These are phyloP conservation scores for Pestalotiopsis sp. DNA, from an alignment of 2,329 filamentous ascomycete species.

Conservation along the genomic window DNA sequence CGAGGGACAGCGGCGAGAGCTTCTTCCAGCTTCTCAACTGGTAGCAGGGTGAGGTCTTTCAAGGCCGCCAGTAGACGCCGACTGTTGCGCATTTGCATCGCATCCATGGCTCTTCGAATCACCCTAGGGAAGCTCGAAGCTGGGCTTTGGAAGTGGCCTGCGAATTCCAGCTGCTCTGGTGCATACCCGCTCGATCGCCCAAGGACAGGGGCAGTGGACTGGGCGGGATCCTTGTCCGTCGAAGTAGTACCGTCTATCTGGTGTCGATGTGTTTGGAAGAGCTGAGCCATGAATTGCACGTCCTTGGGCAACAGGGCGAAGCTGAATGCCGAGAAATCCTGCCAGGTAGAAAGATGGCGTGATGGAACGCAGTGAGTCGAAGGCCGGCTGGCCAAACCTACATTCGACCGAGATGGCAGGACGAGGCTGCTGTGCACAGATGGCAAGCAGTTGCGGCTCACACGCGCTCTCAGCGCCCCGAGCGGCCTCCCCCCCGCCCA, in stretches of 20 bases:
- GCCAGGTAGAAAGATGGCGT: background rate
- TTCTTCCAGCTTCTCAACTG: constrained; percentile 25
- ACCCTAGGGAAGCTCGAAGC: background rate
- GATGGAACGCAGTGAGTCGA: background rate
- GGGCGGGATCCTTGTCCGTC: background rate
- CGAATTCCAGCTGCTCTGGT: background rate
- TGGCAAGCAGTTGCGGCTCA: constrained; percentile 18
- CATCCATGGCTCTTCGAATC: constrained; percentile 15
- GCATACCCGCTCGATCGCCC: background rate
- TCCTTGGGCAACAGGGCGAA: background rate
- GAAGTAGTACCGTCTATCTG: background rate
- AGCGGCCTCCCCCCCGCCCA: constrained; percentile 26
- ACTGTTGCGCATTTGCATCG: constrained; percentile 23
- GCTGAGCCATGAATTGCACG: background rate
- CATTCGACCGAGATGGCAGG: background rate
- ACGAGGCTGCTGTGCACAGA: background rate
- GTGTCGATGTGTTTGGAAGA: background rate
- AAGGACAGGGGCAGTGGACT: background rate
- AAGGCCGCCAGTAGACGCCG: constrained; percentile 20
- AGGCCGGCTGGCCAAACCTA: background rate
- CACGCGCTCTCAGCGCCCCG: constrained; percentile 23
- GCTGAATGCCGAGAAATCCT: background rate
- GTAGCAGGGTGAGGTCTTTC: constrained; percentile 20
- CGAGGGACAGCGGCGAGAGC: constrained; percentile 45
- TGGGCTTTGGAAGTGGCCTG: background rate